Evolutionary conservation across 2,329 filamentous ascomycete species (phyloP), one percentile per base, ranked within the genome.

Genomic region (Lachnum nothofagi): DNA sequence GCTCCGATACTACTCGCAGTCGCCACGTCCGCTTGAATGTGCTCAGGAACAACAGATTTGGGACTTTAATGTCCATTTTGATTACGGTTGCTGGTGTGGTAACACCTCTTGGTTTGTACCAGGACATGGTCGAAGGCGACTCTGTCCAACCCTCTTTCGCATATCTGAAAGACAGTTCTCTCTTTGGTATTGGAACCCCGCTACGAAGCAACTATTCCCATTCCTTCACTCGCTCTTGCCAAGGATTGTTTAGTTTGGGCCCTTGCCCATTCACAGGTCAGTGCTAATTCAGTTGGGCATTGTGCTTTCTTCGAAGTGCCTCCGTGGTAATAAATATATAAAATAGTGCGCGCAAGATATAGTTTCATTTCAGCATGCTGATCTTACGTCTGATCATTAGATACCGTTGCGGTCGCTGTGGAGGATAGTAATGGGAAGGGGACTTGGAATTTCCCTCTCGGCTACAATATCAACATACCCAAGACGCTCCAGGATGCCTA

Each of bases 51-150:
- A 61, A 55, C 4, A 62, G 55, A 49, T 29, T 64, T 37, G 57
- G 53, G 14, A 51, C 67, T 0, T 43, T 68, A 7, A 44, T 66
- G 1, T 45, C 66, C 3, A 23, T 66, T 16, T 44, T 73, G 8
- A 60, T 70, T 3, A 63, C 68, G 0, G 49, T 74, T 12, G 66
- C 73, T 2, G 67, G 70, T n/a, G 63, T 75, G 4, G 60, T 74
- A 3, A 75, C 72, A 0, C 73, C 73, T 0, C 59, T 76, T 4
- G 73, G 73, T 2, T 60, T 76, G 0, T 70, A 70, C 40, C 67
- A 75, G n/a, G 57, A 62, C 4, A 53, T 73, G 27, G 61, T 60
- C 1, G 59, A 59, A 1, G 44, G 45, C 0, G 48, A 60, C 2
- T 50, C 55, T 8, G 46, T 55, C 1, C 20, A 52, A 0, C 40